Conservation (phyloP, 2,329 filamentous ascomycete genomes). For the Botrytis fragariae region DNA sequence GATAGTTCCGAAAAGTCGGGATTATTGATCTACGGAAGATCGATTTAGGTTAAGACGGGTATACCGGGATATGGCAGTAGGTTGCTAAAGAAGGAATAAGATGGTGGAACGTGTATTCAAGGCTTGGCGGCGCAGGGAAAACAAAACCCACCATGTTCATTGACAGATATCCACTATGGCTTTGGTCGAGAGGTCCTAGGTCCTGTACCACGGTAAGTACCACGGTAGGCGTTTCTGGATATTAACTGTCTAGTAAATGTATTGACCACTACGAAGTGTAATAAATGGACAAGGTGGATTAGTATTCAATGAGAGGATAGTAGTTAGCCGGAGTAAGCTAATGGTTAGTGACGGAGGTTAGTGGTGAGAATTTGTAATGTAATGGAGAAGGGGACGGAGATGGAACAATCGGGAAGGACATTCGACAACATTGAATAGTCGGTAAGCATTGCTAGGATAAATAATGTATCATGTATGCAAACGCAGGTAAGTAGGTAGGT, state of each 20-base stretch:
- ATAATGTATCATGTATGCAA: neutral
- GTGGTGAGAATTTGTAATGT: neutral
- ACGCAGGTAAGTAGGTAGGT: neutral
- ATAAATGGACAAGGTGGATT: neutral
- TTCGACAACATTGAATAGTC: constrained; percentile 11
- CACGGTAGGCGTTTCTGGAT: constrained; percentile 4
- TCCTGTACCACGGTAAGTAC: constrained; percentile 1
- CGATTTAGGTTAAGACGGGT: constrained; percentile 20
- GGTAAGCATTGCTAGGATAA: constrained; percentile 10
- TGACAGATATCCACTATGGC: constrained; percentile 1
- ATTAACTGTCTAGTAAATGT: neutral
- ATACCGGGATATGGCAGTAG: constrained; percentile 15
- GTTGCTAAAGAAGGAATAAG: constrained; percentile 21
- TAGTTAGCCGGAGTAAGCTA: neutral
- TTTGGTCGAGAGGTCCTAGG: neutral
- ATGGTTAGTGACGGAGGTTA: neutral
- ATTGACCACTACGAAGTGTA: neutral
- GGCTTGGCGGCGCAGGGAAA: constrained; percentile 14
- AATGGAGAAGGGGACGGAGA: constrained; percentile 3
- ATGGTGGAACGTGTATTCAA: constrained; percentile 16
- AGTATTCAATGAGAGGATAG: neutral
- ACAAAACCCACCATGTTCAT: neutral
- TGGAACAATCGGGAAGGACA: constrained; percentile 3
- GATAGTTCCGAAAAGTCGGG: constrained; percentile 21
- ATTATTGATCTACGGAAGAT: constrained; percentile 21